Base-by-base conservation (phyloP, 2,329 filamentous ascomycete genomes). In the Aspergillus candidus region DNA sequence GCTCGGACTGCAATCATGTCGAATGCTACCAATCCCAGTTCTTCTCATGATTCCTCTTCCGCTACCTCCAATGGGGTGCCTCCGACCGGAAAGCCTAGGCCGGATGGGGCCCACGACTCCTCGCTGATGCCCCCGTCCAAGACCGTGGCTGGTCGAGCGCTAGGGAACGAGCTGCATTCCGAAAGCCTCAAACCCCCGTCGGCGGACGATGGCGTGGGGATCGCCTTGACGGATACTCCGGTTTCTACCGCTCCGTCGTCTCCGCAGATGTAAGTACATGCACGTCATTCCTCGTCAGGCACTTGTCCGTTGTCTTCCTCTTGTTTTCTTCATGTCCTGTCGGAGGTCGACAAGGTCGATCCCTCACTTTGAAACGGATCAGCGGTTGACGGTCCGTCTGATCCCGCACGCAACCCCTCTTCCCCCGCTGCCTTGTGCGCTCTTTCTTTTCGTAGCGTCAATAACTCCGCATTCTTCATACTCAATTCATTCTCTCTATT, bases 141-240 rank as follows among this genome's bases (percentile, higher is more conserved):
- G 49, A 63, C 67, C 32, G 57, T 69, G 43, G 61, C 67, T 46
- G 62, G 66, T 46, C 59, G 68, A 64, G 66, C 68, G 56, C 65
- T 71, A 62, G 66, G 64, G 35, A 68, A 61, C 57, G 65, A 65
- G 44, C 44, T 65, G 56, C 62, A 64, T 63, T 58, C 62, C 55
- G 64, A 67, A 60, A 54, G 48, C 61, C 61, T 64, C 56, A 62
- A 55, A 43, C 60, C 58, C 36, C 62, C 57, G 51, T 51, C 52
- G 51, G 59, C 63, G 55, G 67, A 65, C 59, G 63, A 71, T 59
- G 72, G 72, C 56, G 70, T 77, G 55, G 76, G 77, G 47, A 62
- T 59, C 41, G 75, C 78, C 31, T 59, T 82, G 62, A 79, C 75
- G 54, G 81, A 84, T 64, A 84, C 81, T 49, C 81, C 81, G 48